Evolutionary conservation across 306 rosid species (phyloP).

Genomic region (Gillenia trifoliata): DNA sequence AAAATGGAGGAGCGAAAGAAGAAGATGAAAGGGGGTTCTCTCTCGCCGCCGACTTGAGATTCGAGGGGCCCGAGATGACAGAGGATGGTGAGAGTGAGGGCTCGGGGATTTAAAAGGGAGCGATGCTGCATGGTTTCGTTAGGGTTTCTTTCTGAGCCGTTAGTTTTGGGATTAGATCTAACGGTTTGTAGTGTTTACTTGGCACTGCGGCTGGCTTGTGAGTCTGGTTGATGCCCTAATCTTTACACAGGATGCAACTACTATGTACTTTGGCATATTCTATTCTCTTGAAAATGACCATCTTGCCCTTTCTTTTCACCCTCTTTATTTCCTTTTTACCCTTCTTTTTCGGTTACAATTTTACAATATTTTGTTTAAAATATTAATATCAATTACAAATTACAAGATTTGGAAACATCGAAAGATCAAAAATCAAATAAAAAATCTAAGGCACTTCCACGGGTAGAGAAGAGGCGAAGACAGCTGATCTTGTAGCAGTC

Average conservation of each 20-base stretch:
- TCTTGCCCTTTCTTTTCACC: not conserved
- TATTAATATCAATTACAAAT: too few species aligned
- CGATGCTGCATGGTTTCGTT: not conserved
- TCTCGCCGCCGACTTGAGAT: conserved; percentile 14
- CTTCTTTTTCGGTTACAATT: too few species aligned
- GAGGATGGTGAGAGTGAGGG: not conserved
- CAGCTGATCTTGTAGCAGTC: too few species aligned
- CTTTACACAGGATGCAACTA: not conserved
- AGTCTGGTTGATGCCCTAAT: not conserved
- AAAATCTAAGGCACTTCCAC: too few species aligned
- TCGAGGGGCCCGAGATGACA: not conserved
- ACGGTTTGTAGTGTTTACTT: not conserved
- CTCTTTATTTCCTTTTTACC: too few species aligned
- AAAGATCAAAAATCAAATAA: too few species aligned
- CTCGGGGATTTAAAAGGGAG: conserved; percentile 11
- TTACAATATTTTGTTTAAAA: too few species aligned
- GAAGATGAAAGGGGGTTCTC: not conserved
- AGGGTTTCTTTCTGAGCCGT: conserved; percentile 30
- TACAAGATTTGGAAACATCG: too few species aligned
- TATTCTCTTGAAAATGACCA: not conserved
- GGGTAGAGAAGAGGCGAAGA: too few species aligned
- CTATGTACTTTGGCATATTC: not conserved
- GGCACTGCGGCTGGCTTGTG: not conserved
- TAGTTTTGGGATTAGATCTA: not conserved
- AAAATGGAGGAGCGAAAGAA: not conserved